Evolutionary conservation across 345 rosid species (phyloP).

Genomic region (Heritiera littoralis): DNA sequence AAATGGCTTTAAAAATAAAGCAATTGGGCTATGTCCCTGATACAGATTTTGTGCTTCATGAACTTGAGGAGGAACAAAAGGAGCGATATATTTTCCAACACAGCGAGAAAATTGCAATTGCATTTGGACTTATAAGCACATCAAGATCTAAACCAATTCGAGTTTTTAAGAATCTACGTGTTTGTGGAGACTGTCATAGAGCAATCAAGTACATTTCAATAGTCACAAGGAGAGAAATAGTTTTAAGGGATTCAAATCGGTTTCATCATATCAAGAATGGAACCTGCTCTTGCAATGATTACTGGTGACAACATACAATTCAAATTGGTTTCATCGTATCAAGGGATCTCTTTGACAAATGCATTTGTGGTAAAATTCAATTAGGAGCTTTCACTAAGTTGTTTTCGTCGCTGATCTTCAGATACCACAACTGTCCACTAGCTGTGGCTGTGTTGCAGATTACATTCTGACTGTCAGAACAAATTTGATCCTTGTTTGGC

Average conservation of each 20-base stretch:
- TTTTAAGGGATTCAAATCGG: slow-evolving; percentile 70
- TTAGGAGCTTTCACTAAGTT: neutral
- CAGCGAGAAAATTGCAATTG: slow-evolving; percentile 81
- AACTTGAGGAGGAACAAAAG: slow-evolving; percentile 60
- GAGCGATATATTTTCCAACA: slow-evolving; percentile 66
- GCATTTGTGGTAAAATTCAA: neutral
- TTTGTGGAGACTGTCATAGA: slow-evolving; percentile 73
- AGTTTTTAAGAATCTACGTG: slow-evolving; percentile 70
- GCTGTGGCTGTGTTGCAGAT: neutral
- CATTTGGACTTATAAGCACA: slow-evolving; percentile 65
- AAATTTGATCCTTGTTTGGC: neutral
- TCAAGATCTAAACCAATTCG: slow-evolving; percentile 51
- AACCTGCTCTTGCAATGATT: slow-evolving; percentile 78
- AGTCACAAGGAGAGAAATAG: slow-evolving; percentile 58
- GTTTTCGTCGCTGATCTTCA: neutral
- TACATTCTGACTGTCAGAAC: neutral
- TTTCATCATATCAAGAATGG: slow-evolving; percentile 80
- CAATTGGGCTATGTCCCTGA: slow-evolving; percentile 63
- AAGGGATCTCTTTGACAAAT: neutral
- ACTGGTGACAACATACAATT: slow-evolving; percentile 46
- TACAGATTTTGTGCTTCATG: slow-evolving; percentile 72
- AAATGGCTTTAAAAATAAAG: slow-evolving; percentile 47
- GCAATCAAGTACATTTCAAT: slow-evolving; percentile 64
- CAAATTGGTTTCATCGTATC: neutral
- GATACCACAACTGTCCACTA: neutral